These are phyloP conservation scores for Selenicereus undatus DNA, from an alignment of 148 eudicot species.

Conservation along the genomic window DNA sequence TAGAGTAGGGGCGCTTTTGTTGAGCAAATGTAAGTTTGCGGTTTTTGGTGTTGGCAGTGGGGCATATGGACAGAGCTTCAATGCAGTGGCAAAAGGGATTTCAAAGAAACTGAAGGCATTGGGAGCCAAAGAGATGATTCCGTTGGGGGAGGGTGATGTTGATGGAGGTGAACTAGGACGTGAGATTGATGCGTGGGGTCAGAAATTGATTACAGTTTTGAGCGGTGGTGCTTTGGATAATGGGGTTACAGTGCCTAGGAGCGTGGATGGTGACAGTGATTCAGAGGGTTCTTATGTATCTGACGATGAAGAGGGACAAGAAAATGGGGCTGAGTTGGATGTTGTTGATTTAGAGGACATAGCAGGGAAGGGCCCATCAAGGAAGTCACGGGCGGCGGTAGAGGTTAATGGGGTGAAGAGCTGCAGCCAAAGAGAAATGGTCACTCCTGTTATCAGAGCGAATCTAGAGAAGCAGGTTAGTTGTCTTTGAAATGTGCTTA, in stretches of 20 bases:
- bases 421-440: conserved; percentile 69
- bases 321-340: conserved; percentile 35
- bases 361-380: conserved; percentile 82
- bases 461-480: conserved; percentile 84
- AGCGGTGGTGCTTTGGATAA: conserved; percentile 40
- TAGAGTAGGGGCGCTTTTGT: conserved; percentile 65
- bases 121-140: conserved; percentile 67
- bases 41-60: conserved; percentile 86
- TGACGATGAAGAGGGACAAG: conserved; percentile 49
- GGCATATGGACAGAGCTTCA: conserved; percentile 61
- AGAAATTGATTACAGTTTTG: conserved; percentile 44
- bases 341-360: conserved; percentile 91
- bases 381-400: conserved; percentile 36
- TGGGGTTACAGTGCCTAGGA: conserved; percentile 28
- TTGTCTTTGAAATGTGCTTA: background rate
- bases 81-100: conserved; percentile 59
- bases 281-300: conserved; percentile 32
- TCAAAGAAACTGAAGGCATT: conserved; percentile 49
- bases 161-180: conserved; percentile 59
- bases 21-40: conserved; percentile 51
- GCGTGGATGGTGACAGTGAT: conserved; percentile 32
- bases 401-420: conserved; percentile 50
- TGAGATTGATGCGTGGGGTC: conserved; percentile 76
- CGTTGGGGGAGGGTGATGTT: conserved; percentile 72
- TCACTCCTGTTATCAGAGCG: conserved; percentile 84